Conservation (phyloP, 345 rosid genomes). For the Gossypioides kirkii region DNA sequence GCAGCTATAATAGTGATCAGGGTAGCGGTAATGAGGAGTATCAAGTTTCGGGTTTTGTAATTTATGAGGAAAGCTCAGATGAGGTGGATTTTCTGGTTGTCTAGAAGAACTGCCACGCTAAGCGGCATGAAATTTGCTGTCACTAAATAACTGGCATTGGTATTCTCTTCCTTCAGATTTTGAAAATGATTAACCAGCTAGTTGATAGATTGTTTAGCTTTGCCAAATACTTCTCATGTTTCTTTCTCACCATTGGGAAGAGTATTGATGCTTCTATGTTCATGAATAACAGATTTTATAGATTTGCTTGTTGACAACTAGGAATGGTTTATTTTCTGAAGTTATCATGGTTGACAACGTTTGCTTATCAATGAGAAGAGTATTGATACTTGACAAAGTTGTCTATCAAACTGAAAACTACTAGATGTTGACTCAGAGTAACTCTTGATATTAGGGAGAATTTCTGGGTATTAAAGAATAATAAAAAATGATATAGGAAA, state of each 20-base stretch:
- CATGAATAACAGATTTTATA: neutral
- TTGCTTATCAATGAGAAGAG: neutral
- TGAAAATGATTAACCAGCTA: neutral
- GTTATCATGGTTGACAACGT: neutral
- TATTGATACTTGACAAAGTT: neutral
- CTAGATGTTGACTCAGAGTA: neutral
- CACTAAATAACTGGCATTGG: slow-evolving; percentile 11
- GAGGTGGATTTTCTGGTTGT: slow-evolving; percentile 48
- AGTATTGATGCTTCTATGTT: neutral
- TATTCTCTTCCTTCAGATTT: neutral
- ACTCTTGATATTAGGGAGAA: neutral
- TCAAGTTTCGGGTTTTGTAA: slow-evolving; percentile 38
- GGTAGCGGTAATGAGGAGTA: slow-evolving; percentile 63
- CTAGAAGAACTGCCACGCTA: slow-evolving; percentile 21
- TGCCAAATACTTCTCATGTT: neutral
- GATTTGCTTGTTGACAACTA: neutral
- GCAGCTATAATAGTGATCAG: slow-evolving; percentile 66
- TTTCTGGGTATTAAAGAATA: neutral
- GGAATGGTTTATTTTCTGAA: neutral
- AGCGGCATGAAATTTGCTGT: slow-evolving; percentile 9
- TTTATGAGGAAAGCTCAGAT: slow-evolving; percentile 59
- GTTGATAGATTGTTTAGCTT: neutral
- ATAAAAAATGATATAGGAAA: neutral
- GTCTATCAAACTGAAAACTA: neutral
- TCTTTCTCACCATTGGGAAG: neutral